These are phyloP conservation scores for Coemansia sp. DNA, from an alignment of 192 early-diverging fungal species.

Conservation along the genomic window DNA sequence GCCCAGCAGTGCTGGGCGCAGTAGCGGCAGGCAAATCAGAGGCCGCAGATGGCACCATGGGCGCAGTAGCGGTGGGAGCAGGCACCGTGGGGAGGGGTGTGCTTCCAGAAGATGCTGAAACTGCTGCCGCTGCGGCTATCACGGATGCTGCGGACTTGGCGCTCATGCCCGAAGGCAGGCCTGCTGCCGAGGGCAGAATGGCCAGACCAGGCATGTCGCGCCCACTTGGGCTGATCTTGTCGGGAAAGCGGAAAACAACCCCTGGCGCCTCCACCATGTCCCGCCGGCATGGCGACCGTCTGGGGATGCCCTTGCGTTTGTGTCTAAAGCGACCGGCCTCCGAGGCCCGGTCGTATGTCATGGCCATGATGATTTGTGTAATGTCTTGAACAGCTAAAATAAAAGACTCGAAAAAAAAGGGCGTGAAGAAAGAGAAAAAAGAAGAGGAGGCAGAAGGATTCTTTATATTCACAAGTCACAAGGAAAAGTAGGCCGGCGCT, in stretches of 20 bases:
- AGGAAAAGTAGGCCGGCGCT: constrained; percentile 1
- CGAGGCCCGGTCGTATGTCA: constrained; percentile 19
- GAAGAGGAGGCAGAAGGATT: constrained; percentile 7
- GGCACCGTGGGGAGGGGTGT: not conserved
- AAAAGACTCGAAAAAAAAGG: not conserved
- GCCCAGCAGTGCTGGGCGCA: constrained; percentile 2
- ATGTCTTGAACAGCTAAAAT: not conserved
- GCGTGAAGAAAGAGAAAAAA: not conserved
- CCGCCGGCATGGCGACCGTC: constrained; percentile 50
- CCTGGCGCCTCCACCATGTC: constrained; percentile 52
- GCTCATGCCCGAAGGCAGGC: constrained; percentile 47
- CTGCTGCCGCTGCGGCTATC: constrained; percentile 31
- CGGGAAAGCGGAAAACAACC: constrained; percentile 54
- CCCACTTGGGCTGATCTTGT: constrained; percentile 38
- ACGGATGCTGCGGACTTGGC: constrained; percentile 48
- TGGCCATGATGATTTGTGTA: constrained; percentile 21
- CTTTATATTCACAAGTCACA: constrained; percentile 23
- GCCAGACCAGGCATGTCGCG: constrained; percentile 26
- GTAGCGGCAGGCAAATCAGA: constrained; percentile 15
- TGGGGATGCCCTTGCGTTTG: constrained; percentile 55
- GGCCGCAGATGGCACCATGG: constrained; percentile 3
- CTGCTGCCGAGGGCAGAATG: constrained; percentile 46
- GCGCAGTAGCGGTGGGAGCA: constrained; percentile 4
- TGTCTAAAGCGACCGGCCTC: constrained; percentile 25
- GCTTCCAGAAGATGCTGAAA: constrained; percentile 13